Conservation (phyloP, 1,139 yeast species). For the Pichia sp. region DNA sequence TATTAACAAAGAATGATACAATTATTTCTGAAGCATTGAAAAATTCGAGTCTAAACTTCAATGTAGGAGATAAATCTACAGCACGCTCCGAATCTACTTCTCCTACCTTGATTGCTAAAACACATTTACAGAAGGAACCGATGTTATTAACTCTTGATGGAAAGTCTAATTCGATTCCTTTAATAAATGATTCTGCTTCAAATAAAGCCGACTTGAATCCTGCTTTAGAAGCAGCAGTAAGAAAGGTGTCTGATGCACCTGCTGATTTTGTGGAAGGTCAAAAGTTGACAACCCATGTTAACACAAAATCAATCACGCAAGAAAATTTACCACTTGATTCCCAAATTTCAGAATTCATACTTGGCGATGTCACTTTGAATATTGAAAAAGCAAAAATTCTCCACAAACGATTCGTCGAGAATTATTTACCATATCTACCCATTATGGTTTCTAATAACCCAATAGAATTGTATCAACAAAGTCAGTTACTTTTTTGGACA, state of each 20-base stretch:
- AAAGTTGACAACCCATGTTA: constrained; percentile 14
- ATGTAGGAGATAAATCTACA: not conserved
- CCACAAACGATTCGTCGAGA: constrained; percentile 58
- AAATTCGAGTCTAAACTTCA: constrained; percentile 4
- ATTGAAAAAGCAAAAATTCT: constrained; percentile 62
- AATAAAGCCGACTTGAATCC: constrained; percentile 24
- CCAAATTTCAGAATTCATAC: constrained; percentile 48
- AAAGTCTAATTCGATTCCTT: constrained; percentile 26
- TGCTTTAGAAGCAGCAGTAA: constrained; percentile 19
- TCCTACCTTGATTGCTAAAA: constrained; percentile 21
- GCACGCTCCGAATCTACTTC: constrained; percentile 3
- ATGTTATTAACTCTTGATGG: constrained; percentile 21
- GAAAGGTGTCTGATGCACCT: constrained; percentile 18
- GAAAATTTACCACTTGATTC: constrained; percentile 16
- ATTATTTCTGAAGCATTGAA: constrained; percentile 58
- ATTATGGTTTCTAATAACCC: constrained; percentile 67
- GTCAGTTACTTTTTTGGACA: constrained; percentile 85
- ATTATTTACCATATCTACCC: constrained; percentile 73
- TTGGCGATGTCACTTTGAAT: constrained; percentile 69
- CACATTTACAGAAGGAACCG: constrained; percentile 25
- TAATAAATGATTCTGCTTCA: constrained; percentile 34
- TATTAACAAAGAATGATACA: constrained; percentile 63
- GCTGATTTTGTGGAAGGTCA: constrained; percentile 13
- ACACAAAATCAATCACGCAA: constrained; percentile 15
- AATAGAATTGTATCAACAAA: constrained; percentile 70